Evolutionary conservation across 257 asterid genomes (phyloP).

Genomic region (Solanum clarkiae): DNA sequence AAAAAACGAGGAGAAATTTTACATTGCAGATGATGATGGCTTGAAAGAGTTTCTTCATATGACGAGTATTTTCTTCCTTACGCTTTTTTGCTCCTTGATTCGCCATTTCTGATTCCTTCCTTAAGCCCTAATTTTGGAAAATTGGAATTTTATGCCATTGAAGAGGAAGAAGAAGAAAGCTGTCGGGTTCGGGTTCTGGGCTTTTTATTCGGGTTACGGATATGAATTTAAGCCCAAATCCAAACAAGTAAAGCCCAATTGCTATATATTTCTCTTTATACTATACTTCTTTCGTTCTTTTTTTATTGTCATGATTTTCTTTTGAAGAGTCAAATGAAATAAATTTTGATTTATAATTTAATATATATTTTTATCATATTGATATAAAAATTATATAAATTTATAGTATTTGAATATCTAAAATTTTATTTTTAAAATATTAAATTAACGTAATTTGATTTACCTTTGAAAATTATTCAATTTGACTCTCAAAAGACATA

Average conservation of each 20-base stretch:
- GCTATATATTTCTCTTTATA: too few species aligned
- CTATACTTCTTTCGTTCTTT: too few species aligned
- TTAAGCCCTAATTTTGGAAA: not conserved
- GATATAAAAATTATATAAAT: too few species aligned
- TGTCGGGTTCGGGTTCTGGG: not conserved
- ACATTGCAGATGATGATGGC: slow-evolving; percentile 69
- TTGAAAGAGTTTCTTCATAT: slow-evolving; percentile 55
- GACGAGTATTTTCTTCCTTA: slow-evolving; percentile 78
- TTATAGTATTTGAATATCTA: too few species aligned
- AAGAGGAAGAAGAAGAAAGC: not conserved
- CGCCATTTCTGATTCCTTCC: slow-evolving; percentile 38
- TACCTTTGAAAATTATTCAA: too few species aligned
- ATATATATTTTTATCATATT: too few species aligned
- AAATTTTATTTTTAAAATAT: too few species aligned
- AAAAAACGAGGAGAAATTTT: not conserved
- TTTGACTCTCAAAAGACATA: too few species aligned
- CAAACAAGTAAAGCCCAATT: not conserved
- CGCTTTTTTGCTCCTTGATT: slow-evolving; percentile 99
- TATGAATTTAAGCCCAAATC: not conserved
- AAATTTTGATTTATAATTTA: too few species aligned
- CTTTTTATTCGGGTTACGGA: not conserved
- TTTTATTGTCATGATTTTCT: too few species aligned
- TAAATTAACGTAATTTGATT: too few species aligned
- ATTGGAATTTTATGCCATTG: not conserved
- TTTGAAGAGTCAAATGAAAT: too few species aligned